phyloP scores from a whole-genome alignment of 345 rosid genomes.

The Boechera divaricarpa region DNA sequence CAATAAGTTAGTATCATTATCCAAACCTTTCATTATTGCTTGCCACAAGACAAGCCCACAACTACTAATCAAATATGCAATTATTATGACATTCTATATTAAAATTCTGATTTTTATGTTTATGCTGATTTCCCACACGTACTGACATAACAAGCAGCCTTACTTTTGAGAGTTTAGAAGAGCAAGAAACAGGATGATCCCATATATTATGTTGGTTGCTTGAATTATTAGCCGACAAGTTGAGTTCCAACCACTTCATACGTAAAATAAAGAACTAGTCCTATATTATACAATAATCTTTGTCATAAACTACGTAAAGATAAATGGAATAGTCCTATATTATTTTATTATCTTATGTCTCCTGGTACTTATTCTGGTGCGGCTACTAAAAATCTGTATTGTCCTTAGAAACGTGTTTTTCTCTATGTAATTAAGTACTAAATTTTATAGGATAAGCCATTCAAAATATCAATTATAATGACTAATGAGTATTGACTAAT shows the following conservation, averaged over 20 bases:
- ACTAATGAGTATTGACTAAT: neutral
- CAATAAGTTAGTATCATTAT: conserved; percentile 29
- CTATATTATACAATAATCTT: conserved; percentile 5
- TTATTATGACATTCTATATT: conserved; percentile 31
- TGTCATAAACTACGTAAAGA: neutral
- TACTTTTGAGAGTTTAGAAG: neutral
- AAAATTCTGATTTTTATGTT: neutral
- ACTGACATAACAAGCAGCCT: conserved; percentile 3
- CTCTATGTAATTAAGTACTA: neutral
- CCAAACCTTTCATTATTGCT: conserved; percentile 41
- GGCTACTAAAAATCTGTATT: neutral
- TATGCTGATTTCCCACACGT: neutral
- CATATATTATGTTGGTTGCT: neutral
- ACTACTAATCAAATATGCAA: conserved; percentile 42
- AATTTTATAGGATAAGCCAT: neutral
- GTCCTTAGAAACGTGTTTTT: neutral
- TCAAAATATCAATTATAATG: neutral
- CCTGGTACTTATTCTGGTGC: neutral
- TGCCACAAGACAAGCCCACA: neutral
- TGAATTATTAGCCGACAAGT: conserved; percentile 23
- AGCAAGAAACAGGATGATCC: neutral
- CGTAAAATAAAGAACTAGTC: neutral
- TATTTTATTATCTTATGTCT: neutral
- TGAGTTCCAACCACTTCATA: conserved; percentile 21
- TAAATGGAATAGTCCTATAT: conserved; percentile 11